A percentile compares a stretch with the other conserved stretches of the same genome.
Conservation (phyloP, 73 alveolate species). For the Tetrahymena elliotti region DNA sequence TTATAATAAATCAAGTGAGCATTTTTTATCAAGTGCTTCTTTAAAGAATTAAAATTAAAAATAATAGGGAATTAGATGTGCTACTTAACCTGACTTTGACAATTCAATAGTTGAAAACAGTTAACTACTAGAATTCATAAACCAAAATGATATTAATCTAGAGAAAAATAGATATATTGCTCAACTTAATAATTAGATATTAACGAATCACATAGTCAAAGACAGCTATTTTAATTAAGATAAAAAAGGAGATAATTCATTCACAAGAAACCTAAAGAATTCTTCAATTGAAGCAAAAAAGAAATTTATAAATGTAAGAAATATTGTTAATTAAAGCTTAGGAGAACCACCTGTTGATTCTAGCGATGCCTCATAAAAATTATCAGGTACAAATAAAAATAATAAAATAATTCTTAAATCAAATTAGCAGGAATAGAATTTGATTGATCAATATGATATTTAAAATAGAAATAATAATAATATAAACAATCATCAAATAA, state of each 20-base stretch:
- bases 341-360: neutral
- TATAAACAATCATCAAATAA: neutral
- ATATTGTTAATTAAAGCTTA: neutral
- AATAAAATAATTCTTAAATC: neutral
- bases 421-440: neutral
- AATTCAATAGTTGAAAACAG: neutral
- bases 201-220: neutral
- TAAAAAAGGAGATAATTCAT: neutral
- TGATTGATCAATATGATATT: neutral
- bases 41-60: neutral
- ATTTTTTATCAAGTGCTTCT: neutral
- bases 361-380: neutral
- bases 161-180: neutral
- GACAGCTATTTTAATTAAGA: neutral
- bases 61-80: neutral
- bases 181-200: neutral
- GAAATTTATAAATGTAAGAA: neutral
- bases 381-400: neutral
- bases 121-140: neutral
- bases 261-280: neutral
- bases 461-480: neutral
- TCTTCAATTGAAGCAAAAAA: neutral
- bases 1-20: neutral
- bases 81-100: neutral
- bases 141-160: neutral